phyloP scores from a whole-genome alignment of 2,329 filamentous ascomycete genomes.

The Trichophyton simii region DNA sequence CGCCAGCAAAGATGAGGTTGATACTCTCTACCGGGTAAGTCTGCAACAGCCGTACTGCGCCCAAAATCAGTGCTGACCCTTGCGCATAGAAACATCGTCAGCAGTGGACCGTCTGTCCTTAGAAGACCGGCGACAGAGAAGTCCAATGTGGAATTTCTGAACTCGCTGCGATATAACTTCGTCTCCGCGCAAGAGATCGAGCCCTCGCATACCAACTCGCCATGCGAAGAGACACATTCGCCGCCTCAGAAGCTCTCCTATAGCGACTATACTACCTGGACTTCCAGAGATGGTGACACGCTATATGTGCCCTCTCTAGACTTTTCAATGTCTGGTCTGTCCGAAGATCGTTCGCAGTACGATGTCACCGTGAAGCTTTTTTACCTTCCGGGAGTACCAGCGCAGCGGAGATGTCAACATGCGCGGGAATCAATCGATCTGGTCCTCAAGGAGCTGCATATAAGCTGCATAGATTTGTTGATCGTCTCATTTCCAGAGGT shows the following conservation, averaged over 20 bases:
- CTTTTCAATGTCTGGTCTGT: conserved; percentile 56
- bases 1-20: conserved; percentile 53
- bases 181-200: conserved; percentile 54
- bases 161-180: conserved; percentile 76
- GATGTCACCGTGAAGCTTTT: conserved; percentile 95
- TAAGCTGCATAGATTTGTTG: conserved; percentile 67
- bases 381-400: conserved; percentile 62
- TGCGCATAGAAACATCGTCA: conserved; percentile 61
- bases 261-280: conserved; percentile 49
- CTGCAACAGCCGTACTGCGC: neutral
- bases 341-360: conserved; percentile 73
- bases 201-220: conserved; percentile 22
- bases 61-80: neutral
- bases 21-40: conserved; percentile 71
- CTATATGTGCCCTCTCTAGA: conserved; percentile 70
- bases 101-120: conserved; percentile 69
- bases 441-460: conserved; percentile 66
- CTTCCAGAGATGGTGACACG: conserved; percentile 42
- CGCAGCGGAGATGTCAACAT: conserved; percentile 53
- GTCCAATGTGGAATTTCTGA: conserved; percentile 87
- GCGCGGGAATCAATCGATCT: conserved; percentile 66
- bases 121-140: conserved; percentile 64
- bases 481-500: conserved; percentile 90
- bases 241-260: conserved; percentile 15
- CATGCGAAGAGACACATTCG: conserved; percentile 12